Conservation (phyloP, 164 flowering plant species). For the Warburgia ugandensis region DNA sequence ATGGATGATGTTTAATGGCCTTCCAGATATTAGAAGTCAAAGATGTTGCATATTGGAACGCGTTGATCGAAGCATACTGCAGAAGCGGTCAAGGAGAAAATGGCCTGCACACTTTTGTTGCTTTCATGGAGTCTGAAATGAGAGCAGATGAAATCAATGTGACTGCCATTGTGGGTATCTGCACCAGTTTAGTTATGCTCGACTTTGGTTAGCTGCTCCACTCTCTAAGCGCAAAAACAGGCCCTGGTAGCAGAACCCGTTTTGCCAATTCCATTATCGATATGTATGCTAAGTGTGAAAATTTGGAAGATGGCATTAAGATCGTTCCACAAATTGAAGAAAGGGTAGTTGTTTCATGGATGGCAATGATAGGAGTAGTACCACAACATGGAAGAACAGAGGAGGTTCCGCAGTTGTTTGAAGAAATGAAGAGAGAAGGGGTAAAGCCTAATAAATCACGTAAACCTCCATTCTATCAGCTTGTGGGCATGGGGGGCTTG, state of each 20-base stretch:
- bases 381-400: slow-evolving; percentile 19
- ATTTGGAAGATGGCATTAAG: slow-evolving; percentile 15
- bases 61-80: slow-evolving; percentile 18
- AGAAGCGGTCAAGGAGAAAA: slow-evolving; percentile 13
- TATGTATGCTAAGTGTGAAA: slow-evolving; percentile 25
- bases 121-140: slow-evolving; percentile 10
- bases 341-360: slow-evolving; percentile 20
- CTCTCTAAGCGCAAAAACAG: slow-evolving; percentile 7
- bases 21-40: slow-evolving; percentile 10
- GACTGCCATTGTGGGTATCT: slow-evolving; percentile 10
- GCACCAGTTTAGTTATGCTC: slow-evolving; percentile 17
- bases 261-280: slow-evolving; percentile 17
- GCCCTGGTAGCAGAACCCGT: slow-evolving; percentile 7
- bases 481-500: slow-evolving; percentile 13
- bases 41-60: slow-evolving; percentile 22
- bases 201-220: slow-evolving; percentile 17
- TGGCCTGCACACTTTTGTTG: slow-evolving; percentile 13
- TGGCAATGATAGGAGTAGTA: slow-evolving; percentile 20
- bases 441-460: slow-evolving; percentile 17
- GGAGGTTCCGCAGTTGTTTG: slow-evolving; percentile 12
- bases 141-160: slow-evolving; percentile 19
- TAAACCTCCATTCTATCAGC: slow-evolving; percentile 20
- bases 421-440: slow-evolving; percentile 19
- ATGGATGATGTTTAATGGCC: slow-evolving; percentile 10
- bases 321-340: slow-evolving; percentile 9